These are phyloP conservation scores for Delitschia confertaspora DNA, from an alignment of 495 filamentous ascomycete species.

Conservation along the genomic window DNA sequence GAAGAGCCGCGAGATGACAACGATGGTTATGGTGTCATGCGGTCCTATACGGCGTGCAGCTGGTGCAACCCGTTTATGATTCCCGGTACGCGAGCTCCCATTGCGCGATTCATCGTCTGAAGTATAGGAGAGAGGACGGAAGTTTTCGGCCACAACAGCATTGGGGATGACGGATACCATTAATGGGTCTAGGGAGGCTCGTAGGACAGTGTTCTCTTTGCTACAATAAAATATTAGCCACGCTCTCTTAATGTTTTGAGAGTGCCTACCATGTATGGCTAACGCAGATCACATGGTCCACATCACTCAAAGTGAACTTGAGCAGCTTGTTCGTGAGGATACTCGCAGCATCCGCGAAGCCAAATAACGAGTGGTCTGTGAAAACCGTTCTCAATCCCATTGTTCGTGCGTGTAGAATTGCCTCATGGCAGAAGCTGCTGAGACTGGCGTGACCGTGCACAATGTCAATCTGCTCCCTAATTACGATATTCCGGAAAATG, in stretches of 20 bases:
- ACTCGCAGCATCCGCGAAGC: slow-evolving; percentile 91
- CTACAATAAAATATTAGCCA: slow-evolving; percentile 39
- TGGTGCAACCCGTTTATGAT: slow-evolving; percentile 38
- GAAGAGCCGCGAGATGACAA: slow-evolving; percentile 93
- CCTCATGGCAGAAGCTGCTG: slow-evolving; percentile 87
- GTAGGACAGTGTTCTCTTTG: slow-evolving; percentile 95
- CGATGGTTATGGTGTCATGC: slow-evolving; percentile 83
- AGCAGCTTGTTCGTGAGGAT: slow-evolving; percentile 94
- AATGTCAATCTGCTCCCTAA: slow-evolving; percentile 90
- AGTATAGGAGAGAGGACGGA: slow-evolving; percentile 51
- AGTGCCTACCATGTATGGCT: slow-evolving; percentile 81
- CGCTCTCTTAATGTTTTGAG: neutral
- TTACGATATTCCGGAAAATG: slow-evolving; percentile 87
- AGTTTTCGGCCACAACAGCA: slow-evolving; percentile 93
- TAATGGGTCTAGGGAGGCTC: slow-evolving; percentile 86
- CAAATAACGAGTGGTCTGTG: slow-evolving; percentile 96
- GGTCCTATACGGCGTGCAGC: slow-evolving; percentile 54
- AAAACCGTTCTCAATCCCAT: slow-evolving; percentile 96
- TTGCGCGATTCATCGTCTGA: slow-evolving; percentile 2
- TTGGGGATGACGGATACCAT: slow-evolving; percentile 98
- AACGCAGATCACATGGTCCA: slow-evolving; percentile 96
- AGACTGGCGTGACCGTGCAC: slow-evolving; percentile 93
- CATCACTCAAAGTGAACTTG: slow-evolving; percentile 92
- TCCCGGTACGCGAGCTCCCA: slow-evolving; percentile 20
- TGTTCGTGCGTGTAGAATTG: slow-evolving; percentile 87